Evolutionary conservation across 192 early-diverging fungal species (phyloP).

Genomic region (Lobosporangium transversale): DNA sequence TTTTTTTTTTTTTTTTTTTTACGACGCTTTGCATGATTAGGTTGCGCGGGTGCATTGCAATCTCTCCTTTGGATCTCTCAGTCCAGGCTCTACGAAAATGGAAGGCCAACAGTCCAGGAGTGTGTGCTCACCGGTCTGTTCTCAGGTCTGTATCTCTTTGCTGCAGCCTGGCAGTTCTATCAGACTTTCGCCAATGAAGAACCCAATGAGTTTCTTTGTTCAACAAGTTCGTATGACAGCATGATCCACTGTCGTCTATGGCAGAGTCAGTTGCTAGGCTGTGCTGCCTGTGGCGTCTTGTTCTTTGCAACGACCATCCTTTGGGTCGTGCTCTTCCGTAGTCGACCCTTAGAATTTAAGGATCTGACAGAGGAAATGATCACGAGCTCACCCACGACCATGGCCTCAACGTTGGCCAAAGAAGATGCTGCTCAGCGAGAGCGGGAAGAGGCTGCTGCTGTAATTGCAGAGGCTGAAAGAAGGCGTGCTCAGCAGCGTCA

Average conservation of each 20-base stretch:
- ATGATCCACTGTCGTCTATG: slow-evolving; percentile 34
- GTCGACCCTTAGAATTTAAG: slow-evolving; percentile 32
- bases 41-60: slow-evolving; percentile 19
- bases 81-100: slow-evolving; percentile 46
- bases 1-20: neutral
- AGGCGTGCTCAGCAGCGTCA: neutral
- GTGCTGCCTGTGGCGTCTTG: slow-evolving; percentile 15
- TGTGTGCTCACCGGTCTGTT: slow-evolving; percentile 28
- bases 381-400: slow-evolving; percentile 5
- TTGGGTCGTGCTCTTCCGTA: slow-evolving; percentile 31
- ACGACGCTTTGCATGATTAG: slow-evolving; percentile 4
- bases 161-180: slow-evolving; percentile 41
- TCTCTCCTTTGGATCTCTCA: slow-evolving; percentile 38
- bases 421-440: slow-evolving; percentile 15
- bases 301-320: slow-evolving; percentile 16
- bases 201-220: slow-evolving; percentile 26
- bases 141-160: slow-evolving; percentile 16
- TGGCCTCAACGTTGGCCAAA: slow-evolving; percentile 1
- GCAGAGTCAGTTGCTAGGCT: slow-evolving; percentile 35
- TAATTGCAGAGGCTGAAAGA: slow-evolving; percentile 35
- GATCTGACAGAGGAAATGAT: slow-evolving; percentile 26
- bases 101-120: slow-evolving; percentile 41
- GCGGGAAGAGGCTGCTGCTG: slow-evolving; percentile 7
- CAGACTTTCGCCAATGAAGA: slow-evolving; percentile 16
- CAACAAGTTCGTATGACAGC: slow-evolving; percentile 10